Evolutionary conservation across 352 stramenopile genomes (phyloP), one percentile per base, ranked within the genome.

Genomic region (Pseudoperonospora humuli): DNA sequence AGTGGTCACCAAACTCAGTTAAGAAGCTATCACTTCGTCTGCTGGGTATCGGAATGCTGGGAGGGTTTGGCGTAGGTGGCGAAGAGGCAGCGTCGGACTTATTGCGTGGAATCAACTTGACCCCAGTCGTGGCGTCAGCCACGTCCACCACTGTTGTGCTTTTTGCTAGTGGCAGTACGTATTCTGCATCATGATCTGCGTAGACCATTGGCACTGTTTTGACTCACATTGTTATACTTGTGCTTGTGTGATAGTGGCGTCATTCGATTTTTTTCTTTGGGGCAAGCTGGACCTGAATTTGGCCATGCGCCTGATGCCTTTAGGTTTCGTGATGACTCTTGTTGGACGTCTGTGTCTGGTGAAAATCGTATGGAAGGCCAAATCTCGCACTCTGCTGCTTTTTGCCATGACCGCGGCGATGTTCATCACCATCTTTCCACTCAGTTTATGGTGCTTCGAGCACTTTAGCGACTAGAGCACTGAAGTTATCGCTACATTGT

Each of bases 21-120:
- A 51, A 55, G 10, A 62, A 85, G 11, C 86, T 96, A 57, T 86
- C 90, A 17, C 46, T 72, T 11, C 63, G 95, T 28, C 84, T 84
- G 31, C 79, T 87, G 26, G 68, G 94, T 3, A 91, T 89, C 21
- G 91, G 91, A 5, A 71, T 94, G 35, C 78, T 91, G 61, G 86
- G 82, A n/a, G 88, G 88, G 50, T 97, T 97, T 57, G 91, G 91
- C 14, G 74, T 97, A 5, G 85, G 84, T 19, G 86, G 84, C 36
- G 88, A 87, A 39, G 93, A 94, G 28, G 75, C 96, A n/a, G 94
- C 80, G 38, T 87, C 86, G 5, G 78, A 83, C 1, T 64, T 97
- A 15, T 84, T 97, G 73, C 73, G 96, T 13, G 70, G 80, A 15
- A 83, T 97, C 61, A 89, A 89, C 31, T 76, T 97, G 10, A 48